Conservation (phyloP, 1,139 yeast genomes). For the Suhomyces wounanorum region DNA sequence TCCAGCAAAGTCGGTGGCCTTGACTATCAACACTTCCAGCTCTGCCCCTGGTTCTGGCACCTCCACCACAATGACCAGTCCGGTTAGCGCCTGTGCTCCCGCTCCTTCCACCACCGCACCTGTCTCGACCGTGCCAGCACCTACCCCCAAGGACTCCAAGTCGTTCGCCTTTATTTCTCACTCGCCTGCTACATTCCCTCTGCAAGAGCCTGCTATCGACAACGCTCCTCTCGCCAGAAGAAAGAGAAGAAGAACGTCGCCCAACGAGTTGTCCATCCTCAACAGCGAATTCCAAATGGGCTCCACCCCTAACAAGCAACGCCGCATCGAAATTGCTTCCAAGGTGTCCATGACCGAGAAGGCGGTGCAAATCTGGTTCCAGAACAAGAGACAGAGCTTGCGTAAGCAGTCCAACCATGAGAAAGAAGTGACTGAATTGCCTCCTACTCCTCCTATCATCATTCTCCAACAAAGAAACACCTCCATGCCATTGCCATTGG, state of each 20-base stretch:
- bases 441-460: constrained; percentile 38
- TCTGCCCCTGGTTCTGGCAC: not conserved
- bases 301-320: constrained; percentile 75
- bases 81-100: not conserved
- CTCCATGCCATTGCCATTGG: constrained; percentile 16
- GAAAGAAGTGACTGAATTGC: constrained; percentile 47
- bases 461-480: constrained; percentile 18
- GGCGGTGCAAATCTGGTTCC: constrained; percentile 98
- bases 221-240: constrained; percentile 89
- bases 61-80: not conserved
- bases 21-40: not conserved
- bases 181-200: constrained; percentile 82
- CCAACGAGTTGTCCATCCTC: constrained; percentile 76
- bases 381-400: constrained; percentile 85
- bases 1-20: not conserved
- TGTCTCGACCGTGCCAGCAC: not conserved
- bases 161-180: constrained; percentile 90
- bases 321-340: constrained; percentile 74
- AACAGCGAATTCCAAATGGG: constrained; percentile 77
- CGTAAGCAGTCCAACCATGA: constrained; percentile 53
- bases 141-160: constrained; percentile 10
- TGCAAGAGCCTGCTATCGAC: constrained; percentile 82
- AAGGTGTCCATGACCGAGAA: constrained; percentile 92
- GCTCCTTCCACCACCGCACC: not conserved
- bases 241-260: constrained; percentile 92